Base-by-base conservation (phyloP, 2,329 filamentous ascomycete species). In the Fusarium sublunatum region DNA sequence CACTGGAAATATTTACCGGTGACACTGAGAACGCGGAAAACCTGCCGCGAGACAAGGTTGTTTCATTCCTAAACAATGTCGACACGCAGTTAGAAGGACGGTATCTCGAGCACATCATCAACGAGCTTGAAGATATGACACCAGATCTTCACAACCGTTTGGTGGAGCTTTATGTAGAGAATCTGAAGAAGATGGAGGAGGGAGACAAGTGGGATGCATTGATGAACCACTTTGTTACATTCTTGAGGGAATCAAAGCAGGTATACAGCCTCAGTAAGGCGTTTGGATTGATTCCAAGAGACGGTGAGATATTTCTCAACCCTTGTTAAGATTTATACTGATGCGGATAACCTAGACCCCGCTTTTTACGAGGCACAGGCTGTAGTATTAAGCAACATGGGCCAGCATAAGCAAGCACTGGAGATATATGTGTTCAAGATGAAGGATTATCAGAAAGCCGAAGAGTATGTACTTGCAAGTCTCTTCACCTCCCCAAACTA, bases 341-440 rank as follows among this genome's bases (percentile, higher is more conserved):
- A 70, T 58, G 7, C 22, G 4, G 10, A 39, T 50, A 7, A 10
- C 11, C 5, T n/a, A 94, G 92, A 97, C 74, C 82, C 93, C 0
- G 83, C 86, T 3, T 97, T 97, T 71, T 96, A 91, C 75, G 94
- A 98, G 74, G 88, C 92, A 2, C 88, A 94, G 60, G 95, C 95
- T 7, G 89, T 98, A 40, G 89, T 98, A 19, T 86, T 98, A 35
- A 93, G 92, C 76, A 96, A 95, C 69, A 97, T 98, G 91, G 92
- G 92, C 7, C 90, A 94, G 70, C 93, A 99, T 78, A 93, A 92
- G 73, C 93, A 98, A 77, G 95, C 95, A 0, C 80, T 99, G n/a
- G 91, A 95, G 73, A 97, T 99, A 48, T 99, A 97, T 74, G 94
- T 98, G 26, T 99, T 97, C 78, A 95, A 94, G 75, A 86, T 99